Evolutionary conservation across 179 eudicot genomes (phyloP).

Genomic region (Monotropa hypopitys): DNA sequence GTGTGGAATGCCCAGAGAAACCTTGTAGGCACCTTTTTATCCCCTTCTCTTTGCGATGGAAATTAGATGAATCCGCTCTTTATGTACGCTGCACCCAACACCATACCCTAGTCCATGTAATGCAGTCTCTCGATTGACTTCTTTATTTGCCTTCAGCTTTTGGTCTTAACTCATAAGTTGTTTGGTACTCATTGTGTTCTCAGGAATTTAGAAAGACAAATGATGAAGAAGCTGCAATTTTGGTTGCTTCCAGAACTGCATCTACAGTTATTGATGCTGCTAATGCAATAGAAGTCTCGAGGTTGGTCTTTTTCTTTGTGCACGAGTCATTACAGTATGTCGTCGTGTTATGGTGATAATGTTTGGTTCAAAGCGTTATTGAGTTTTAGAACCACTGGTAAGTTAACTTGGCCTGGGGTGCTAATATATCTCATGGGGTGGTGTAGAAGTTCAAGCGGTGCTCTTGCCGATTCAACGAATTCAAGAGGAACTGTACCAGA

Average conservation of each 20-base stretch:
- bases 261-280: slow-evolving; percentile 93
- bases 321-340: neutral
- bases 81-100: neutral
- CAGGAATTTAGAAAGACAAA: slow-evolving; percentile 53
- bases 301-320: slow-evolving; percentile 31
- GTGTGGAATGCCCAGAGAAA: neutral
- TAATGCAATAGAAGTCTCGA: slow-evolving; percentile 54
- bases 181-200: neutral
- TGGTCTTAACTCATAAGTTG: neutral
- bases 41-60: neutral
- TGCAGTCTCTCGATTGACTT: neutral
- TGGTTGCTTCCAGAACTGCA: slow-evolving; percentile 84
- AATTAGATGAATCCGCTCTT: neutral
- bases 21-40: neutral
- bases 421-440: slow-evolving; percentile 15
- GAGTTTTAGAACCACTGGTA: neutral
- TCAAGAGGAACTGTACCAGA: slow-evolving; percentile 38
- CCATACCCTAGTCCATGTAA: neutral
- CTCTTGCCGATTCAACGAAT: slow-evolving; percentile 23
- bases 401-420: neutral
- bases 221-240: slow-evolving; percentile 81
- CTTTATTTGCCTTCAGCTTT: neutral
- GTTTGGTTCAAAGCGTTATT: neutral
- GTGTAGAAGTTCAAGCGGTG: slow-evolving; percentile 35
- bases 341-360: neutral